Base-by-base conservation (phyloP, 208 protist species). In the Acanthamoeba castellanii region DNA sequence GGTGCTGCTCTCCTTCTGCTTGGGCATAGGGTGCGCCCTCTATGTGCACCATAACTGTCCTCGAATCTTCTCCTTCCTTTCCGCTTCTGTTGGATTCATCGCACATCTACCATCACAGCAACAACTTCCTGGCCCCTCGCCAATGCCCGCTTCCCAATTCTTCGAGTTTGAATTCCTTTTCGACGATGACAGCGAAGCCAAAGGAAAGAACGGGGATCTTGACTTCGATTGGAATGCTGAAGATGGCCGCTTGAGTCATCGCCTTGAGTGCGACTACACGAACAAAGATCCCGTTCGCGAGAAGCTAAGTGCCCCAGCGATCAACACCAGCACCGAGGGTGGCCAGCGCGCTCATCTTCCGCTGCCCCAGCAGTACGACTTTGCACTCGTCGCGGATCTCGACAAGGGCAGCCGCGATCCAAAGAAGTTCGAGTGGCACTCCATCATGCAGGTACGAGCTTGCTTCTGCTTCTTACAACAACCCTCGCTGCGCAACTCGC, bases 401-500 rank as follows among this genome's bases (percentile, higher is more conserved):
- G 90, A 94, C 55, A 94, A 94, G 55, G 68, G 45, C 90, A 94
- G 90, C 50, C 64, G 90, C 47, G 90, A 94, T 32, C 90, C 61
- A 1, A 13, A 57, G 9, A 84, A 94, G 9, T 94, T 94, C 25
- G 90, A 84, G 34, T 94, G 90, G 90, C 90, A 94, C 90, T 76
- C 90, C 52, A 72, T 94, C 42, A 94, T 94, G 90, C 42, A 78
- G 90, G 90, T 94, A 4, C 50, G n/a, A 0, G 6, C 68, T 27
- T 93, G 14, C 61, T 25, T 45, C 50, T 91, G 11, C 45, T 50
- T n/a, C n/a, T n/a, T n/a, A n/a, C n/a, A n/a, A n/a, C n/a, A n/a
- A n/a, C n/a, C n/a, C n/a, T n/a, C n/a, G n/a, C n/a, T n/a, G n/a
- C n/a, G n/a, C n/a, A n/a, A n/a, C n/a, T n/a, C n/a, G n/a, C n/a